Evolutionary conservation across 352 stramenopile species (phyloP), one percentile per base, ranked within the genome.

Genomic region (Elongisporangium undulatum): DNA sequence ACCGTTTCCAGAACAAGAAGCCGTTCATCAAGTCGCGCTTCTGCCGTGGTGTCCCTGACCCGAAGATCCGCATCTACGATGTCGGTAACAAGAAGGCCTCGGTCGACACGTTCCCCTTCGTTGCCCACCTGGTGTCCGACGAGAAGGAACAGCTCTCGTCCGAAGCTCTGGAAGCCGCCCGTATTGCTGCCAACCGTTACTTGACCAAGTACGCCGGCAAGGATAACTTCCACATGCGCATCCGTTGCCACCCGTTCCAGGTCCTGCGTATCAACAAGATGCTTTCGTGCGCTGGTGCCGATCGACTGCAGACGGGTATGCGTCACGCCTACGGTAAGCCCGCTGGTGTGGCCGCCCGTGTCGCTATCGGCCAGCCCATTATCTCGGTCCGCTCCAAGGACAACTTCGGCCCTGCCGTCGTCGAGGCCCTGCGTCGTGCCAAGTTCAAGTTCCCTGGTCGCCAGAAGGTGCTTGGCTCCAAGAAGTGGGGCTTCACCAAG

Each of bases 1-100:
- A 99, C 89, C 96, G 97, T 79, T 99, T 99, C 94, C 96, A 99
- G 85, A 99, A 99, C 95, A 99, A 99, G 96, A 99, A 99, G 89
- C 97, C 97, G 55, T 99, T 99, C 90, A 99, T 99, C 86, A 99
- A 99, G 92, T 99, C 95, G 58, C 94, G 97, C 66, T 99, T 98
- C 87, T 99, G 97, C 78, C 96, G 98, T 85, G 98, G 98, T 95
- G 98, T 99, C 59, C 98, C 97, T 50, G 89, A 94, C 74, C 74
- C 85, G 49, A 94, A 94, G 88, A 99, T 99, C 80, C 89, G 95
- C 62, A 99, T 99, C 82, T 99, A 98, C 84, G 98, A 99, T 80
- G 94, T 98, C 45, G 98, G 98, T 68, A 97, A 97, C 87, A 99
- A 99, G 84, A 98, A 97, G 77, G 96, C 97, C 48, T 91, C 88